phyloP scores from a whole-genome alignment of 352 stramenopile genomes.

The Thraustochytrium sp. region DNA sequence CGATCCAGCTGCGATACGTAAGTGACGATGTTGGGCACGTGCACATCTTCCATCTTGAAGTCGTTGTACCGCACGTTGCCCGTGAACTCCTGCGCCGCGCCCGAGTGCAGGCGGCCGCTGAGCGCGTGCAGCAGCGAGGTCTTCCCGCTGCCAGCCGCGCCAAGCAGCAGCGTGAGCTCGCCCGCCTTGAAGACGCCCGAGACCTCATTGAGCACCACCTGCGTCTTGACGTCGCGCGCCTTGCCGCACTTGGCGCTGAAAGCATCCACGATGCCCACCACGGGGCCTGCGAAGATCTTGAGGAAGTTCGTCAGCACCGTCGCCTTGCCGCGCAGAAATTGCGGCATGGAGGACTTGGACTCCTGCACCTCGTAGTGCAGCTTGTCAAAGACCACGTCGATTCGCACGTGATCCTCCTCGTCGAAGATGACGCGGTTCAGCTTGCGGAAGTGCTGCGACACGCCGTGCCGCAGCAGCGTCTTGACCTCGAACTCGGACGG shows the following conservation, averaged over 20 bases:
- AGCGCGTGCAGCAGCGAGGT: conserved; percentile 3
- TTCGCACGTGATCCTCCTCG: background rate
- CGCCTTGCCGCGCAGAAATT: background rate
- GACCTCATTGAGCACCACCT: conserved; percentile 31
- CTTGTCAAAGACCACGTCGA: background rate
- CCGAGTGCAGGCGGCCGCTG: background rate
- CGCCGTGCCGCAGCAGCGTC: background rate
- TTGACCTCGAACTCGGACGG: background rate
- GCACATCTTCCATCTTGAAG: background rate
- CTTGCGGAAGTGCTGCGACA: background rate
- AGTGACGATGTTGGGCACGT: background rate
- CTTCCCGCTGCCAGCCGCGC: background rate
- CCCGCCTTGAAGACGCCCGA: conserved; percentile 23
- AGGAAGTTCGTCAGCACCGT: background rate
- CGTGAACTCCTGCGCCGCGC: background rate
- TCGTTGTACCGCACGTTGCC: background rate
- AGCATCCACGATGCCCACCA: background rate
- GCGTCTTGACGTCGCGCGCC: background rate
- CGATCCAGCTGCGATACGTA: conserved; percentile 58
- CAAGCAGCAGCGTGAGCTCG: conserved; percentile 24
- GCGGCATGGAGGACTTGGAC: background rate
- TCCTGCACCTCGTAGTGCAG: background rate
- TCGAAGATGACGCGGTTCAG: background rate
- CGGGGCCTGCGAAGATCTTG: background rate
- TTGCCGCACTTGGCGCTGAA: background rate